Conservation (phyloP, 2,329 filamentous ascomycete species). For the Scleromitrula shiraiana region DNA sequence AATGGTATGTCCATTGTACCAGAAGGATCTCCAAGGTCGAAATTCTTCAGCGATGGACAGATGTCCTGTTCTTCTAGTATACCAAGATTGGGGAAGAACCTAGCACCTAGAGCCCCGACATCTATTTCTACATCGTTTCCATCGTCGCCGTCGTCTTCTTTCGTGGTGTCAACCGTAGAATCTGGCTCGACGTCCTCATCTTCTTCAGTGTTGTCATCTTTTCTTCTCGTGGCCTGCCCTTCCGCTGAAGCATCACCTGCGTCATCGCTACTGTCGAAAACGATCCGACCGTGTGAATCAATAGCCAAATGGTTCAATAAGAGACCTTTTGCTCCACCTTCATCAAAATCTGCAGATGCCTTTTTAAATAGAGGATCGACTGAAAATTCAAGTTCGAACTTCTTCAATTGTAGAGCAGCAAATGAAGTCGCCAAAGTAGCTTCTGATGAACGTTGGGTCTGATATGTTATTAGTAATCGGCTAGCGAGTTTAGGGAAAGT, state of each 20-base stretch:
- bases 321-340: constrained; percentile 91
- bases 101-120: constrained; percentile 61
- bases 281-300: constrained; percentile 82
- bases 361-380: constrained; percentile 99
- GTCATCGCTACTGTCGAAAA: constrained; percentile 98
- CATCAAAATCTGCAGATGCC: constrained; percentile 94
- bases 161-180: constrained; percentile 28
- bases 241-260: constrained; percentile 43
- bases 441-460: constrained; percentile 73
- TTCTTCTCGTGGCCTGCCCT: constrained; percentile 23
- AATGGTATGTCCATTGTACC: constrained; percentile 86
- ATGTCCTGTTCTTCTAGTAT: constrained; percentile 79
- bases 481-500: too few relatives aligned
- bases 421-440: constrained; percentile 89
- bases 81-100: constrained; percentile 78
- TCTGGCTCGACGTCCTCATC: constrained; percentile 35
- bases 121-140: constrained; percentile 68
- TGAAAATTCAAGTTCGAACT: constrained; percentile 92
- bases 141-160: constrained; percentile 38
- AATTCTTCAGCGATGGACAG: constrained; percentile 88
- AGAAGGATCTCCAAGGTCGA: constrained; percentile 81
- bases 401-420: constrained; percentile 83
- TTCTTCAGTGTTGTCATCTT: constrained; percentile 59
- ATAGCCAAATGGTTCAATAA: constrained; percentile 96
- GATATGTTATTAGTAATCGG: constrained; percentile 12